Evolutionary conservation across 768 basidiomycete species (phyloP).

Genomic region (Termitomyces sp.): DNA sequence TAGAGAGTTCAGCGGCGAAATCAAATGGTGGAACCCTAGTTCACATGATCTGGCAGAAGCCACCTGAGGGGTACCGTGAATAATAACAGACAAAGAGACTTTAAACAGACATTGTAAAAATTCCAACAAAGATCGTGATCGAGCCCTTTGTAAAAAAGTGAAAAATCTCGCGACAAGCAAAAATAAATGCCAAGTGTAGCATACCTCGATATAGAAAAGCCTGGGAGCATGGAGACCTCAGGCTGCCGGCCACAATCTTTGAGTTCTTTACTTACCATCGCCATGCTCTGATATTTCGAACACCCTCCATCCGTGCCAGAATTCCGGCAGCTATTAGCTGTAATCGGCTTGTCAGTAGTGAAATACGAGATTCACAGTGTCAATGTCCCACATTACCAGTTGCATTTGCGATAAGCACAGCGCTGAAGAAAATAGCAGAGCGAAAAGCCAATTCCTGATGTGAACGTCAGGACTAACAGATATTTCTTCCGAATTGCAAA

Average conservation of each 20-base stretch:
- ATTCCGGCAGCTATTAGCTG: conserved; percentile 72
- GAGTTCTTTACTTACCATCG: conserved; percentile 37
- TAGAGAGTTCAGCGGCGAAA: not conserved
- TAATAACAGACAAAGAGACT: not conserved
- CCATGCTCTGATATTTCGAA: conserved; percentile 63
- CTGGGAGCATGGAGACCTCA: conserved; percentile 20
- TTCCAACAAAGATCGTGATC: conserved; percentile 55
- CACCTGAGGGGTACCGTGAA: conserved; percentile 30
- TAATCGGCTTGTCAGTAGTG: not conserved
- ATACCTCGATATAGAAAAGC: conserved; percentile 68
- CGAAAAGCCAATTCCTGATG: conserved; percentile 60
- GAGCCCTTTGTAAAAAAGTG: conserved; percentile 38
- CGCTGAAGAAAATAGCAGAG: conserved; percentile 53
- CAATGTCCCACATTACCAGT: conserved; percentile 49
- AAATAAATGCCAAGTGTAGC: not conserved
- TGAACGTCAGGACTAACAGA: not conserved
- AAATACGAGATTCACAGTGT: not conserved
- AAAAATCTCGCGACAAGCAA: not conserved
- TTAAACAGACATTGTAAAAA: conserved; percentile 42
- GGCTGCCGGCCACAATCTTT: not conserved
- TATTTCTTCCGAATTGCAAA: not conserved
- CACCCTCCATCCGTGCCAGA: conserved; percentile 61
- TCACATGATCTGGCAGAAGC: conserved; percentile 53
- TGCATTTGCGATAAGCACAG: conserved; percentile 57
- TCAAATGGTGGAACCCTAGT: conserved; percentile 7